Evolutionary conservation across 257 asterid species (phyloP), one percentile per base, ranked within the genome.

Genomic region (Ophiorrhiza pumila): DNA sequence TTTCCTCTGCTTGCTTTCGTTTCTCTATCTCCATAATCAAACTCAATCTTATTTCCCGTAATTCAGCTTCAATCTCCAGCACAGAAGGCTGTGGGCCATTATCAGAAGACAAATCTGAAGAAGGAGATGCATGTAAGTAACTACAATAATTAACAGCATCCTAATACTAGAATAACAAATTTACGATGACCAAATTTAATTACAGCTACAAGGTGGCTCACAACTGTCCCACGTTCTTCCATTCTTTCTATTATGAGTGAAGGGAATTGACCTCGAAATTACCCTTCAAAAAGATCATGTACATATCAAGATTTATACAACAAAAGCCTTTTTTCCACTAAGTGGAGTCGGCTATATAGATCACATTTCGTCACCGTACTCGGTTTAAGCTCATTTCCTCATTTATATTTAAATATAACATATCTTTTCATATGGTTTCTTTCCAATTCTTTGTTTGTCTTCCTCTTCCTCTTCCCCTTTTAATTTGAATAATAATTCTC

Each of bases 1-100:
- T 69, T 84, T 95, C 99, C 80, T 95, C 99, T 34, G 93, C 89
- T 81, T 86, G 90, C 78, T 85, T 92, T 77, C 97, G 82, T 87
- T 84, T 85, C 68, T 95, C 99, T 73, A 89, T 86, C 89, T 95
- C 99, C 84, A 73, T 80, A 84, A 95, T 79, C 71, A 95, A 85
- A 80, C 82, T 80, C 88, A 85, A 72, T 81, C 86, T 87, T 56
- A 87, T 82, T 75, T 86, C 99, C 67, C 84, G 87, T 74, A 92
- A 57, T 79, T 95, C 99, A 74, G 74, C 84, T 81, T 92, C 99
- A 63, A 84, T 37, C 73, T 92, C 92, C 32, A 72, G 87, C 65
- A 74, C 18, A 13, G 83, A 69, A 55, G 50, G 76, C 74, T 83
- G 96, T 46, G 80, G 83, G 45, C 87, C 89, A 75, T 57, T 80